Percentiles rank a stretch among this genome's conserved stretches.
Evolutionary conservation across 192 early-diverging fungal genomes (phyloP).

Genomic region (Backusella morwellensis): DNA sequence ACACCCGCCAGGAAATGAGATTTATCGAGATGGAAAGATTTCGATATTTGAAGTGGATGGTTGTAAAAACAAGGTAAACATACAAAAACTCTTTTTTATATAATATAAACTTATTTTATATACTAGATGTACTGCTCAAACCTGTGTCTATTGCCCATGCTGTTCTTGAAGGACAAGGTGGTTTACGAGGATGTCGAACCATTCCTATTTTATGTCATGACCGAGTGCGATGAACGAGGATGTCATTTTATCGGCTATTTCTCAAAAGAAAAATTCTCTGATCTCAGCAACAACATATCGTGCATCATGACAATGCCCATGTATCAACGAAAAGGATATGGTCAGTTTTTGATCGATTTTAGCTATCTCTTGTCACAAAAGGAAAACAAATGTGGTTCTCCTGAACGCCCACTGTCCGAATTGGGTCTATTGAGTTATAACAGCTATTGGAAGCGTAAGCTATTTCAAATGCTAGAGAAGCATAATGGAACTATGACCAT

Average conservation of each 20-base stretch:
- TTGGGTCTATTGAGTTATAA: slow-evolving; percentile 85
- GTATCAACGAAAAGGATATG: slow-evolving; percentile 87
- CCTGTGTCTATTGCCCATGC: slow-evolving; percentile 91
- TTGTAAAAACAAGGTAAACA: slow-evolving; percentile 41
- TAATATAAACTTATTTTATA: not conserved
- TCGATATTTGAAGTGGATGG: slow-evolving; percentile 99
- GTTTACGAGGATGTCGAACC: slow-evolving; percentile 98
- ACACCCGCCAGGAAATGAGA: slow-evolving; percentile 99
- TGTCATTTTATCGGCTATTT: slow-evolving; percentile 98
- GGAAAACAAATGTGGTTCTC: slow-evolving; percentile 77
- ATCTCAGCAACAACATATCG: slow-evolving; percentile 83
- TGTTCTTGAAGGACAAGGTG: slow-evolving; percentile 97
- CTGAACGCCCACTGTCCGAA: slow-evolving; percentile 89
- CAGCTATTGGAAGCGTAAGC: slow-evolving; percentile 80
- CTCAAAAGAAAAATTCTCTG: slow-evolving; percentile 92
- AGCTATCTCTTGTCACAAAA: slow-evolving; percentile 82
- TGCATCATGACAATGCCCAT: slow-evolving; percentile 88
- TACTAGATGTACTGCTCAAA: slow-evolving; percentile 91
- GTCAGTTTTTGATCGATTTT: slow-evolving; percentile 89
- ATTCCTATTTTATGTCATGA: slow-evolving; percentile 95
- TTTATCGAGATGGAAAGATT: slow-evolving; percentile 87
- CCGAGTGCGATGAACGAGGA: slow-evolving; percentile 89
- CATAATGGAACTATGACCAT: slow-evolving; percentile 44
- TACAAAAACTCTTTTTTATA: too few species aligned
- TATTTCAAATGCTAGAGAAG: slow-evolving; percentile 66